These are phyloP conservation scores for Trametes sanguinea DNA, from an alignment of 768 basidiomycete genomes.

Conservation along the genomic window DNA sequence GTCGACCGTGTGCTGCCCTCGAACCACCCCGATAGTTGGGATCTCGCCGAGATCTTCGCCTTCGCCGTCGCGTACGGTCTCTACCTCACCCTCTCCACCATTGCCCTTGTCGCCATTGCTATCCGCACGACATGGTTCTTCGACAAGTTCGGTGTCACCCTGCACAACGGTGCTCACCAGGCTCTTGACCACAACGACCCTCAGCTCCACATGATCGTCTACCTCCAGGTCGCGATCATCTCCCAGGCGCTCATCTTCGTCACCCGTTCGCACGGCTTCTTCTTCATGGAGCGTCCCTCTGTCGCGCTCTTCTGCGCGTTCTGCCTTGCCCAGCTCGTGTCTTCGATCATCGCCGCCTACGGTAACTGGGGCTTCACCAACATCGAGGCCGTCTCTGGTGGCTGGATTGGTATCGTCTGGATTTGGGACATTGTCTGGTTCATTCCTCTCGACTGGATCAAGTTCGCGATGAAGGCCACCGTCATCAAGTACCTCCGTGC, in stretches of 20 bases:
- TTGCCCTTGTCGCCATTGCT: conserved; percentile 82
- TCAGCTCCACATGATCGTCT: conserved; percentile 87
- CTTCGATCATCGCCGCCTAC: conserved; percentile 93
- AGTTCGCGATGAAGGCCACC: conserved; percentile 95
- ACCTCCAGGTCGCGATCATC: conserved; percentile 98
- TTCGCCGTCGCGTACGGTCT: conserved; percentile 95
- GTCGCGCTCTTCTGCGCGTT: conserved; percentile 87
- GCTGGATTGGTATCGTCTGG: conserved; percentile 98
- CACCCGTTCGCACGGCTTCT: conserved; percentile 92
- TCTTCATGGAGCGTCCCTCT: conserved; percentile 97
- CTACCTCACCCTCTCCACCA: conserved; percentile 87
- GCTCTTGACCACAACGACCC: conserved; percentile 57
- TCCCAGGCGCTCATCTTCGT: conserved; percentile 98
- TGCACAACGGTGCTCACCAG: conserved; percentile 36
- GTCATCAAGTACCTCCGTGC: conserved; percentile 83
- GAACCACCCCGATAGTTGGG: conserved; percentile 92
- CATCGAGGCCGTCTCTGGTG: conserved; percentile 78
- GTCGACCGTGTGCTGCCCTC: conserved; percentile 96
- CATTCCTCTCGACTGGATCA: conserved; percentile 92
- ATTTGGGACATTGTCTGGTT: conserved; percentile 98
- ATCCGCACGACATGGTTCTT: conserved; percentile 90
- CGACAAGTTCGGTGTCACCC: conserved; percentile 74
- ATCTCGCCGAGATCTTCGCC: conserved; percentile 92
- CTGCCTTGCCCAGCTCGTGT: conserved; percentile 90
- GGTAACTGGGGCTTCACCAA: conserved; percentile 94